Evolutionary conservation across 106 monocot genomes (phyloP).

Genomic region (Gastrodia elata): DNA sequence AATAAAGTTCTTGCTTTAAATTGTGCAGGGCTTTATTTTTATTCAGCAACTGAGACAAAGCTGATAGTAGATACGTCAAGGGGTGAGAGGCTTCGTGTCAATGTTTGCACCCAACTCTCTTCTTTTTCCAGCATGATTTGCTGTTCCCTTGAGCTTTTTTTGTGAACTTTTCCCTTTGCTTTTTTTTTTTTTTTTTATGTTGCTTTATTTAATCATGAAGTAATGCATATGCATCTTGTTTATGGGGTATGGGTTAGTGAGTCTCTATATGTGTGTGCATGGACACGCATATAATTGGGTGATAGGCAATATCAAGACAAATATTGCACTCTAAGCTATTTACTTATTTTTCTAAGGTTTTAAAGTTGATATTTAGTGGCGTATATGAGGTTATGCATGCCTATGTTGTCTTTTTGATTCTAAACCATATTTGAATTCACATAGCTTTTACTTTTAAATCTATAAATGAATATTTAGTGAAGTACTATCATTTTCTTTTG

Average conservation of each 20-base stretch:
- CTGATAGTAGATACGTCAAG: conserved; percentile 74
- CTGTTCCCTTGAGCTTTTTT: background rate
- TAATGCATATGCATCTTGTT: background rate
- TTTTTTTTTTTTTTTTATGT: too few species aligned
- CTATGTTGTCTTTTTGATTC: background rate
- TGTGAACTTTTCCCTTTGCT: background rate
- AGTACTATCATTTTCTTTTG: background rate
- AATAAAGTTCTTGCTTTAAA: background rate
- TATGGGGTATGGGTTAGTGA: background rate
- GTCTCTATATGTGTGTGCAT: background rate
- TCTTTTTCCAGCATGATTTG: background rate
- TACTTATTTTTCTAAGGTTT: background rate
- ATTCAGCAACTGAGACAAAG: conserved; percentile 57
- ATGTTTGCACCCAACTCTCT: conserved; percentile 24
- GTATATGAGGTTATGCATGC: background rate
- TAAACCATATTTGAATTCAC: background rate
- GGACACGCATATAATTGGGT: too few species aligned
- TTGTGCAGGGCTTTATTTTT: conserved; percentile 35
- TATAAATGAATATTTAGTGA: conserved; percentile 6
- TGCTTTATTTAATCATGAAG: too few species aligned
- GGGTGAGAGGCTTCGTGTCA: conserved; percentile 67
- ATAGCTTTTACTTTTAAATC: background rate
- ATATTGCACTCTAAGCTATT: background rate
- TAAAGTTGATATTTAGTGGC: background rate
- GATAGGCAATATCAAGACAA: background rate